Evolutionary conservation across 495 filamentous ascomycete species (phyloP), one percentile per base, ranked within the genome.

Genomic region (Oidiodendron maius): DNA sequence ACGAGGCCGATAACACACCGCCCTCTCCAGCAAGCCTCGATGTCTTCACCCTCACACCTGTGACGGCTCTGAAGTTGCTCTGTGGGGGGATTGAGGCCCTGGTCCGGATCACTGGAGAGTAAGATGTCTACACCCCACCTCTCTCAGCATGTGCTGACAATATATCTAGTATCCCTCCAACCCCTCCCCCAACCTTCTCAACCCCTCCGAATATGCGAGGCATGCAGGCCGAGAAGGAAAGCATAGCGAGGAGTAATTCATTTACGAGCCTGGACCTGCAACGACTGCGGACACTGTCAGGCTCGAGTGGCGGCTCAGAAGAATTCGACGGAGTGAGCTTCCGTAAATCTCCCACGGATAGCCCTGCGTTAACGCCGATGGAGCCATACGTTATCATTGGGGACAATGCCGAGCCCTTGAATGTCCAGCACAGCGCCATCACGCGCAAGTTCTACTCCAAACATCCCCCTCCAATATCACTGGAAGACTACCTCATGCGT

Each of bases 391-490:
- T 77, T 41, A 59, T 83, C 30, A 72, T 83, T 30, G 77, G 75
- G 18, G 74, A 79, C 16, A 71, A 82, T 50, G 78, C 80, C 24
- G 74, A 86, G 50, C 79, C 78, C 2, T 65, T 81, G 30, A 72
- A 76, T 45, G 63, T 81, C 17, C 89, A 96, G 63, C 82, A 88
- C 55, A 78, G 77, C 46, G 83, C 89, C 46, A 83, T 97, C 42
- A 85, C 86, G 10, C 81, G 88, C 23, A 89, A 93, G 49, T 98
- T 98, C 67, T 91, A 91, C 64, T 91, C 87, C 18, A 95, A 93
- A 60, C 76, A 80, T 28, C 80, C 86, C 1, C 93, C 93, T 9
- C 77, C 81, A 2, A 88, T 97, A 44, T 70, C 83, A 9, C 69
- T 97, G 38, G 81, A 84, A 55, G 85, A 94, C 40, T 98, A 98